Evolutionary conservation across 1,284 basidiomycete species (phyloP).

Genomic region (Marasmius sp.): DNA sequence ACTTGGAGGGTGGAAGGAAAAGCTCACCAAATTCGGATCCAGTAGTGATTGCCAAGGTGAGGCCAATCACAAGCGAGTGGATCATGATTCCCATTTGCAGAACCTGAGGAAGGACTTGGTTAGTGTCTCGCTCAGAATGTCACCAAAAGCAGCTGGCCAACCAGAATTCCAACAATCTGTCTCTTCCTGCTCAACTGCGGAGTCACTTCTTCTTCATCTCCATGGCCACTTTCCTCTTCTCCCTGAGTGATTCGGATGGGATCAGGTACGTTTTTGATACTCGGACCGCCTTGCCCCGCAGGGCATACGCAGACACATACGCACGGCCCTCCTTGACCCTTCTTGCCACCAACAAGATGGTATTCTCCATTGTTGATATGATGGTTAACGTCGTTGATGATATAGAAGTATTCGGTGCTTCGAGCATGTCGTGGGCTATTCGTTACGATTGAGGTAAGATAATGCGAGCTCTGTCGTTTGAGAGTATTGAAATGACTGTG

Average conservation of each 20-base stretch:
- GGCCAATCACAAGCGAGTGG: constrained; percentile 77
- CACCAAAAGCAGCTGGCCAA: background rate
- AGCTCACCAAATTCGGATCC: constrained; percentile 69
- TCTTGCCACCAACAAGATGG: constrained; percentile 14
- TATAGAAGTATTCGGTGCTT: constrained; percentile 26
- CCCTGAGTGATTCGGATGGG: background rate
- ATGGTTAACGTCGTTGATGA: constrained; percentile 17
- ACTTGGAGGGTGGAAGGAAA: constrained; percentile 6
- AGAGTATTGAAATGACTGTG: background rate
- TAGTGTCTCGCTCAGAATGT: background rate
- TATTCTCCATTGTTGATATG: constrained; percentile 18
- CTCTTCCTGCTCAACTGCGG: constrained; percentile 12
- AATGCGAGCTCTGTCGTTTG: constrained; percentile 19
- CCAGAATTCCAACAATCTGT: constrained; percentile 18
- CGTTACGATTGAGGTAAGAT: constrained; percentile 12
- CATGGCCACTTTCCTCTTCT: background rate
- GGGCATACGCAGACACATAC: constrained; percentile 18
- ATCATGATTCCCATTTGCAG: constrained; percentile 80
- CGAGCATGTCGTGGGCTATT: constrained; percentile 14
- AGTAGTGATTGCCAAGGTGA: constrained; percentile 67
- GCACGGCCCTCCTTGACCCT: background rate
- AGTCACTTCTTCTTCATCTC: background rate
- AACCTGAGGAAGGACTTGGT: constrained; percentile 43
- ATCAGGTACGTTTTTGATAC: background rate
- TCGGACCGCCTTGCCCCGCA: background rate